Evolutionary conservation across 2,329 filamentous ascomycete genomes (phyloP).

Genomic region (Monosporascus sp.): DNA sequence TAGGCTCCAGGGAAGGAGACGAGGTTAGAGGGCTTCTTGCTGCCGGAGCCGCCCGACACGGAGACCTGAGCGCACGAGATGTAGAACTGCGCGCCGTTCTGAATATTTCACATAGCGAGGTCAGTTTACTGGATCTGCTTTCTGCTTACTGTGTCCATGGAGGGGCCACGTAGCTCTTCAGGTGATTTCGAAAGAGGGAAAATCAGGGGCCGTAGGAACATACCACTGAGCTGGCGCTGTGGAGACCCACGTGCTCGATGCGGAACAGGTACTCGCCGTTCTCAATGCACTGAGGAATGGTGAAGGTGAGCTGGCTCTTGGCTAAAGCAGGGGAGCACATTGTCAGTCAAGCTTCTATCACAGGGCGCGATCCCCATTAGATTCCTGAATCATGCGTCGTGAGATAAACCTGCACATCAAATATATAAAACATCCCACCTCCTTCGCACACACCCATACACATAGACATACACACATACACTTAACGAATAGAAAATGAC

Average conservation of each 20-base stretch:
- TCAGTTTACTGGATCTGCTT: not conserved
- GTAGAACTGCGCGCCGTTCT: constrained; percentile 31
- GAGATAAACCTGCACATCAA: too few species aligned
- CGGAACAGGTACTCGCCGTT: constrained; percentile 33
- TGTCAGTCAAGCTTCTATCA: not conserved
- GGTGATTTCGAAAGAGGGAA: too few species aligned
- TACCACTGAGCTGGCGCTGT: constrained; percentile 21
- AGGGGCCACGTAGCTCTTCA: too few species aligned
- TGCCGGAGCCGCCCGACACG: constrained; percentile 27
- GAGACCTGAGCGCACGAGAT: constrained; percentile 29
- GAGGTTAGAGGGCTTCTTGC: constrained; percentile 16
- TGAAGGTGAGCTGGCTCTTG: constrained; percentile 22
- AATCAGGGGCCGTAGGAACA: not conserved
- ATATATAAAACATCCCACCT: too few species aligned
- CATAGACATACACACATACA: not conserved
- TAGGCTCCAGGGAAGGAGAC: constrained; percentile 30
- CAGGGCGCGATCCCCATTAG: too few species aligned
- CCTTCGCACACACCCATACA: not conserved
- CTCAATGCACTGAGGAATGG: constrained; percentile 27
- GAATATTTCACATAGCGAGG: not conserved
- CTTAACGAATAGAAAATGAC: not conserved
- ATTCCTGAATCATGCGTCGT: too few species aligned
- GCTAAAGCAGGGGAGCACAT: constrained; percentile 9
- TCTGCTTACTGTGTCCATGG: not conserved
- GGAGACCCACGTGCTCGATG: constrained; percentile 31